Evolutionary conservation across 2,329 filamentous ascomycete genomes (phyloP), one percentile per base, ranked within the genome.

Genomic region (Xylariales sp.): DNA sequence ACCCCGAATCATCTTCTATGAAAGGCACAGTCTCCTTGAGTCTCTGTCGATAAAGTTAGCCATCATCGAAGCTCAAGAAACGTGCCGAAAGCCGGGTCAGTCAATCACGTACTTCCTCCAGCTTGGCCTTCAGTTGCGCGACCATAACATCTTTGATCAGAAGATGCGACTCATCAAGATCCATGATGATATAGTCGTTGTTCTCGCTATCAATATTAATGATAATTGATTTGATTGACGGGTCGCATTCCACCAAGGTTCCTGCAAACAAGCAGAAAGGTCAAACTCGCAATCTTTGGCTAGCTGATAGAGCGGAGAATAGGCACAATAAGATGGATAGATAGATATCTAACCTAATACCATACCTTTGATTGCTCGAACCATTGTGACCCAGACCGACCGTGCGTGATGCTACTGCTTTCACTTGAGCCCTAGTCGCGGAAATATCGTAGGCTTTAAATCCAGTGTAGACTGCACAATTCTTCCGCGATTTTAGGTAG

Each of bases 171-270:
- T 94, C 92, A 80, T 94, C 92, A 1, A 94, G 86, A 70, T 94
- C 91, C 74, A 94, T 91, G 69, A 94, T 91, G 76, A 95, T 92
- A 78, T 89, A 93, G 71, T 90, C 89, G 79, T 94, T 89, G 72
- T 86, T 85, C 65, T 87, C 83, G 74, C 83, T 87, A 80, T 95
- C 90, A 73, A 95, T 92, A 75, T 90, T 91, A 73, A 92, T 84
- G 75, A 95, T 91, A 83, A 94, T 93, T 70, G 92, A 91, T 81
- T 94, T 94, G 85, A 95, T 94, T 52, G 91, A 93, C n/a, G 92
- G 90, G 78, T 95, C 92, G 80, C 91, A 93, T 80, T 93, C 89
- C 80, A 95, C 89, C 71, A 95, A 86, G 34, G 93, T 90, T 69
- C 92, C 92, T 88, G 59, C 23, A 14, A 53, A 30, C 39, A 36